Evolutionary conservation across 805 yeast species (phyloP), one percentile per base, ranked within the genome.

Genomic region (Candida ulmi): DNA sequence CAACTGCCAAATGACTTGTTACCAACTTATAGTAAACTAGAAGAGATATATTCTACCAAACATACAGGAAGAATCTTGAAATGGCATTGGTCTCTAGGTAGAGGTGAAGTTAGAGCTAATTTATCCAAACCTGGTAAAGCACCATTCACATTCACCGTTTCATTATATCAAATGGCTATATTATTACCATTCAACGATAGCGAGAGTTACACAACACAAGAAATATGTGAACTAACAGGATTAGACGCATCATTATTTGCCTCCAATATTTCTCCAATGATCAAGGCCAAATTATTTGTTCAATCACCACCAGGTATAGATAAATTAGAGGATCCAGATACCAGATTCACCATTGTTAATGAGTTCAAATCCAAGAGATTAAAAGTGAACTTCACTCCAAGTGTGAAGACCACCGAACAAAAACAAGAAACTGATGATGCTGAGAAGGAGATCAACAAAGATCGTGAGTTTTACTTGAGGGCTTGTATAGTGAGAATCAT

Each of bases 11-110:
- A 69, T 5, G 84, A 78, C 46, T 69, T 95, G 42, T 58, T 68
- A 41, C 69, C 71, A 30, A 76, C 95, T 1, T 76, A 82, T 51
- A 77, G 80, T 38, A 75, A 76, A 39, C 78, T 91, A 40, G 79
- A 79, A 41, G 71, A 74, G 30, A 71, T 84, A 43, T 95, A 91
- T 61, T 70, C 76, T 32, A 66, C 71, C 27, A 82, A 83, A 53
- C 97, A 91, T 61, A 76, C 70, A 45, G 97, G 97, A 11, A 76
- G 98, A 61, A 80, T 87, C 47, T 74, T 93, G 52, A 84, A 86
- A 56, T 93, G 99, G 99, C 74, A 91, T 43, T 93, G 97, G 97
- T 83, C 88, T 52, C 78, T 87, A 57, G 87, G 95, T 35, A 83
- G 91, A 60, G 93, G 95, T 44, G 99, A 93, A 60, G 64, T 93